Conservation (phyloP, 805 yeast species). For the Metschnikowia santaceciliae region DNA sequence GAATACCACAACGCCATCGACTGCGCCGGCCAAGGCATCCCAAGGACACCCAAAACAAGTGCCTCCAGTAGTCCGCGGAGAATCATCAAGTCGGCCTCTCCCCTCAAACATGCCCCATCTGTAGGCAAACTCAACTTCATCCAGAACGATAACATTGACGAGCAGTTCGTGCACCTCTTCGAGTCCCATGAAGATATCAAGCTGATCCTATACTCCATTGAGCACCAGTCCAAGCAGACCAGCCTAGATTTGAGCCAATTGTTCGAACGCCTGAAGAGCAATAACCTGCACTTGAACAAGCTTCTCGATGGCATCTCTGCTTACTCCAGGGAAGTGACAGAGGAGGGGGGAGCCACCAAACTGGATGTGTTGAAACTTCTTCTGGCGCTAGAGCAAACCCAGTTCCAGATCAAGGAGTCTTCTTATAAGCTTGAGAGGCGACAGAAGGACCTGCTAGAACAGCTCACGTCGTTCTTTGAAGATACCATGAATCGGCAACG, state of each 20-base stretch:
- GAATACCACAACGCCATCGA: neutral
- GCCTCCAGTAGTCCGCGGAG: slow-evolving; percentile 5
- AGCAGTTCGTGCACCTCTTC: slow-evolving; percentile 30
- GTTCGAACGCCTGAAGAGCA: slow-evolving; percentile 37
- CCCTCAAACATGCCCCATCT: slow-evolving; percentile 19
- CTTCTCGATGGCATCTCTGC: slow-evolving; percentile 31
- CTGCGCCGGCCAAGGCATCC: neutral
- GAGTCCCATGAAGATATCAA: slow-evolving; percentile 25
- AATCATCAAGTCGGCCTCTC: slow-evolving; percentile 23
- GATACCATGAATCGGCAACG: neutral
- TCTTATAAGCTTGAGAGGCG: neutral
- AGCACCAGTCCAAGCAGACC: slow-evolving; percentile 33
- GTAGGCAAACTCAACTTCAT: slow-evolving; percentile 28
- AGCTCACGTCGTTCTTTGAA: neutral
- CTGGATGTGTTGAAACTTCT: slow-evolving; percentile 24
- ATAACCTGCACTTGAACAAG: slow-evolving; percentile 35
- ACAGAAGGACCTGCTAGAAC: neutral
- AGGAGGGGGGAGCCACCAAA: slow-evolving; percentile 35
- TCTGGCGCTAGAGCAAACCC: slow-evolving; percentile 15
- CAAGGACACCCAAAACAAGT: neutral
- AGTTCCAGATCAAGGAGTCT: neutral
- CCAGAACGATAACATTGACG: slow-evolving; percentile 32
- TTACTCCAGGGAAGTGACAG: slow-evolving; percentile 33
- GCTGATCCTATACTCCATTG: slow-evolving; percentile 27
- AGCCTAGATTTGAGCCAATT: slow-evolving; percentile 34